Evolutionary conservation across 2,329 filamentous ascomycete genomes (phyloP), one percentile per base, ranked within the genome.

Genomic region (Aspergillus sp.): DNA sequence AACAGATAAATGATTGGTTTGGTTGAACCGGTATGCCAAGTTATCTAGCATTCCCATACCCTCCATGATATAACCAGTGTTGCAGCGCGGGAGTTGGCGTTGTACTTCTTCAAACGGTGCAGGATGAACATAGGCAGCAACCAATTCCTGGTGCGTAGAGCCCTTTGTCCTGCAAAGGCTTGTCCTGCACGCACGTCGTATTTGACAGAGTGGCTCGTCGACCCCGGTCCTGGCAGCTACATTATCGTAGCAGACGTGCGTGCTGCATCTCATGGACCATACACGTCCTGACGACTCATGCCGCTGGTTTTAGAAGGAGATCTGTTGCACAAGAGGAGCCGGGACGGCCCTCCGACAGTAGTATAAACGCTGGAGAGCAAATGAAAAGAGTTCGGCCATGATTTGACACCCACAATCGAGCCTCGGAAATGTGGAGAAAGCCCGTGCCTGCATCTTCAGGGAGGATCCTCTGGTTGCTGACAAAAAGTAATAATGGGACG

Each of bases 291-390:
- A 26, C 36, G 19, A 27, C 19, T 39, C 19, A 59, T 58, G 54
- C 56, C 52, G 58, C 46, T 57, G 48, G 49, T 53, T 58, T 59
- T 48, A 55, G 50, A 58, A 59, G 52, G 19, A 42, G 42, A 39
- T 43, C 28, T 41, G 60, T 64, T 54, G 56, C 50, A 65, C 61
- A 38, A 46, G 44, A 44, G 52, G 49, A 52, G 45, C 50, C 58
- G 59, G 61, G 51, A 53, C 56, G 51, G 52, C 53, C 55, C 57
- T 59, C 61, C 55, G 56, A 47, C 19, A 19, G 19, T 19, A 44
- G 42, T 42, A 29, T 44, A 46, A 42, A 7, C 28, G 19, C 35
- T 19, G 10, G 26, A 26, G 36, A 39, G 19, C 19, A 19, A 19
- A 19, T 19, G 19, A 19, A 19, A 19, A 19, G 19, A 19, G 19